A percentile compares a stretch with the other conserved stretches of the same genome.
These are phyloP conservation scores for Setaria viridis DNA, from an alignment of 202 grass and related monocot species.

Conservation along the genomic window DNA sequence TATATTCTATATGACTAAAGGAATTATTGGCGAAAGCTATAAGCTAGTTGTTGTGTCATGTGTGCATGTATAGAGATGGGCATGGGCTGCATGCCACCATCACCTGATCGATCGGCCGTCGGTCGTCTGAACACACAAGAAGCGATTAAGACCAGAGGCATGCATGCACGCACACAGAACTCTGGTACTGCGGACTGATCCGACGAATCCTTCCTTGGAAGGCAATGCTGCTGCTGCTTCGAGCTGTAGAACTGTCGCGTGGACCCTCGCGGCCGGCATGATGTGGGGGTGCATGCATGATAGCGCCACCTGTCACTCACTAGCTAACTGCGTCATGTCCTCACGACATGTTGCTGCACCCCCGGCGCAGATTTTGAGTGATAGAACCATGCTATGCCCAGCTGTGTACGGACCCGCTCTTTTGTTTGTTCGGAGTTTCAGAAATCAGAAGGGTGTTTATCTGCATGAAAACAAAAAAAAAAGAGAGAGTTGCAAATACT, in stretches of 20 bases:
- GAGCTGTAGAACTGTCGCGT: background rate
- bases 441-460: too few relatives aligned
- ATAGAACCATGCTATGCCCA: too few relatives aligned
- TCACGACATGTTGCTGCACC: slow-evolving; percentile 12
- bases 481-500: too few relatives aligned
- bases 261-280: background rate
- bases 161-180: background rate
- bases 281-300: background rate
- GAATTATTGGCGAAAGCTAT: slow-evolving; percentile 14
- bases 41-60: background rate
- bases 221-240: slow-evolving; percentile 23
- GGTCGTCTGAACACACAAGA: background rate
- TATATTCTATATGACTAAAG: background rate
- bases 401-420: background rate
- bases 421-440: background rate
- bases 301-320: slow-evolving; percentile 23
- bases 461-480: too few relatives aligned
- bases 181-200: background rate
- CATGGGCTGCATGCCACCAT: slow-evolving; percentile 21
- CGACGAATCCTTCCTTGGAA: slow-evolving; percentile 30
- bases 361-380: background rate
- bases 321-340: background rate
- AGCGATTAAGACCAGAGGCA: background rate
- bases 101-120: slow-evolving; percentile 9
- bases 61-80: background rate